These are phyloP conservation scores for Termitomyces sp. DNA, from an alignment of 1,284 basidiomycete genomes.

Conservation along the genomic window DNA sequence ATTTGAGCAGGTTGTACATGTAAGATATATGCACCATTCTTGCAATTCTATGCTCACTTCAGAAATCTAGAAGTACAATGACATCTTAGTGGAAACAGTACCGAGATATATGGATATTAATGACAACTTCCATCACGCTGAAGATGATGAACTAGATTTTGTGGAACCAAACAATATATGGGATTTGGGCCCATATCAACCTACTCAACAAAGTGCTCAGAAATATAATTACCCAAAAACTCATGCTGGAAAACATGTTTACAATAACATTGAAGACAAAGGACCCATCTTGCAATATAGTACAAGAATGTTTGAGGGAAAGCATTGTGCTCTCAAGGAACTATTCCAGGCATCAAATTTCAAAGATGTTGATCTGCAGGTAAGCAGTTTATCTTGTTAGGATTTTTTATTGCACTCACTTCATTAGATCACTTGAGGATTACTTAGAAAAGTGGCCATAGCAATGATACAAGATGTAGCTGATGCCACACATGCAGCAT, in stretches of 20 bases:
- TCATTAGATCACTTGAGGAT: not conserved
- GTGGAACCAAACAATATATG: not conserved
- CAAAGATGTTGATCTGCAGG: conserved; percentile 5
- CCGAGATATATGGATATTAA: not conserved
- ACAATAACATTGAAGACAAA: not conserved
- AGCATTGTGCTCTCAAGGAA: not conserved
- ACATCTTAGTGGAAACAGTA: not conserved
- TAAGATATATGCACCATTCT: not conserved
- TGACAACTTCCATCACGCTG: not conserved
- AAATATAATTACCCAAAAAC: not conserved
- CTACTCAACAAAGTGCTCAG: not conserved
- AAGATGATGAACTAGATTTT: not conserved
- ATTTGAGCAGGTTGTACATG: not conserved
- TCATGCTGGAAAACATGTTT: not conserved
- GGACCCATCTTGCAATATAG: not conserved
- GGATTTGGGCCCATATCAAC: not conserved
- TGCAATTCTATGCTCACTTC: not conserved
- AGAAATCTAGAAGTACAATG: not conserved
- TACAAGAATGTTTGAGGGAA: not conserved
- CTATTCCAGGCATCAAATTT: not conserved
- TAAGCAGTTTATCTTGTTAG: not conserved
- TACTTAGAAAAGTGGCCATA: not conserved
- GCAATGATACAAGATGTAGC: not conserved
- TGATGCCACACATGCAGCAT: not conserved
- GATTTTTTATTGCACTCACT: not conserved